Conservation (phyloP, 2,329 filamentous ascomycete genomes). For the Apiospora arundinis region DNA sequence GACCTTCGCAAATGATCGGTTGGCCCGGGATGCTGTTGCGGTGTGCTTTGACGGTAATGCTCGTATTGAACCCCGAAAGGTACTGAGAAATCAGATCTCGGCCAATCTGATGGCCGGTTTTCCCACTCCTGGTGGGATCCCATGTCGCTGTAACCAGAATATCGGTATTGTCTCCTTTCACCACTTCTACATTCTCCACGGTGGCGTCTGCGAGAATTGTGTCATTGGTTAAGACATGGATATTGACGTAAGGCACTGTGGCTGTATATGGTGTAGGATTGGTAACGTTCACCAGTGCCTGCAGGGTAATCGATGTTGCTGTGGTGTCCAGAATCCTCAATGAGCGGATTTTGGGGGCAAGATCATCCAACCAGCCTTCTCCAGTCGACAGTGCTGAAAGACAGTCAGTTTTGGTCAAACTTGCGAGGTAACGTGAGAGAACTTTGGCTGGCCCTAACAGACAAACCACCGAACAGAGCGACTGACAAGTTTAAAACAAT, state of each 20-base stretch:
- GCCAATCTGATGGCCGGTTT: constrained; percentile 66
- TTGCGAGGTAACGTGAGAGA: constrained; percentile 27
- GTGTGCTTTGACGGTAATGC: constrained; percentile 75
- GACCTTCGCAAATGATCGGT: constrained; percentile 73
- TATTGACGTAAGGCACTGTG: constrained; percentile 77
- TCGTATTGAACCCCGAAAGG: constrained; percentile 86
- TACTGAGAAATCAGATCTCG: constrained; percentile 82
- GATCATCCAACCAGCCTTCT: constrained; percentile 54
- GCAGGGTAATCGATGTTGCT: constrained; percentile 71
- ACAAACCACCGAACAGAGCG: constrained; percentile 35
- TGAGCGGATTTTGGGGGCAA: constrained; percentile 70
- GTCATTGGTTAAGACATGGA: constrained; percentile 76
- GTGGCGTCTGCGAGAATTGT: constrained; percentile 78
- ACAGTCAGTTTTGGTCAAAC: constrained; percentile 41
- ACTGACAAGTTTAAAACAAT: constrained; percentile 55
- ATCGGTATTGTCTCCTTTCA: constrained; percentile 74
- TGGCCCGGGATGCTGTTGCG: constrained; percentile 74
- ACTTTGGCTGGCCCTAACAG: constrained; percentile 29
- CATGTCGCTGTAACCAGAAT: constrained; percentile 73
- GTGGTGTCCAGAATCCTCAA: constrained; percentile 77
- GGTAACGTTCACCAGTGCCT: constrained; percentile 79
- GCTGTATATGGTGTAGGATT: constrained; percentile 92
- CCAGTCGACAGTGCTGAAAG: constrained; percentile 64
- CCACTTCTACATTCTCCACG: constrained; percentile 67
- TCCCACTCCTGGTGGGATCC: constrained; percentile 73